These are phyloP conservation scores for Alternaria triticina DNA, from an alignment of 2,329 filamentous ascomycete species.

Conservation along the genomic window DNA sequence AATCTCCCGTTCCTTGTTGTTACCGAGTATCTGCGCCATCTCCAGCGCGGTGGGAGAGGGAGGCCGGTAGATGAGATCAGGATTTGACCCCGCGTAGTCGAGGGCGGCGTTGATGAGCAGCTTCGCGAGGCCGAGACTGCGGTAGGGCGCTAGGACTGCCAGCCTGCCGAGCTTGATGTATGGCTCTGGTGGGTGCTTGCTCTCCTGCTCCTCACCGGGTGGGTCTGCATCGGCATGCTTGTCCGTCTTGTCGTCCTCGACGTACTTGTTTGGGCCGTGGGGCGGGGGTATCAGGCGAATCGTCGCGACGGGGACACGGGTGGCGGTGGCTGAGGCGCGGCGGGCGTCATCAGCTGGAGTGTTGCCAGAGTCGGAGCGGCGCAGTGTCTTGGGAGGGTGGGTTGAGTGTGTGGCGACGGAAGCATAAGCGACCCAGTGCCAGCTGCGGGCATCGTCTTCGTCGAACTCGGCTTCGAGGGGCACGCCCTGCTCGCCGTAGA, in stretches of 20 bases:
- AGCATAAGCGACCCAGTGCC: conserved; percentile 88
- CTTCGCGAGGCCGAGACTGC: conserved; percentile 69
- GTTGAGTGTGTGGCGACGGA: conserved; percentile 58
- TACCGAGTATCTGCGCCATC: conserved; percentile 54
- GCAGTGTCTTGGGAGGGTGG: conserved; percentile 37
- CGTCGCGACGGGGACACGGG: conserved; percentile 70
- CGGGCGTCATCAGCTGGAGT: conserved; percentile 46
- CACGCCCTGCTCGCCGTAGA: conserved; percentile 65
- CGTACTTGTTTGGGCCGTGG: conserved; percentile 68
- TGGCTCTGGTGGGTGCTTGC: conserved; percentile 70
- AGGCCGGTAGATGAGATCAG: conserved; percentile 52
- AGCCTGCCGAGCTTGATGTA: conserved; percentile 85
- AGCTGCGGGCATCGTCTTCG: conserved; percentile 76
- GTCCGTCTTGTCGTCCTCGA: conserved; percentile 26
- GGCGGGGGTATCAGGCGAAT: conserved; percentile 84
- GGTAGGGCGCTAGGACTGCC: conserved; percentile 70
- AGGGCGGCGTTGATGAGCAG: conserved; percentile 72
- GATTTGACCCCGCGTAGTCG: conserved; percentile 70
- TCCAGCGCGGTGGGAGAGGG: conserved; percentile 49
- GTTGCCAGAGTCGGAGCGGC: conserved; percentile 53
- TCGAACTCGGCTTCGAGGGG: conserved; percentile 76
- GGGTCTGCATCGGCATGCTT: conserved; percentile 42
- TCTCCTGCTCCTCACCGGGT: conserved; percentile 17
- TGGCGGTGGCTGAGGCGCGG: conserved; percentile 47
- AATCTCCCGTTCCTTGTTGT: conserved; percentile 45